These are phyloP conservation scores for Umbelopsis isabellina DNA, from an alignment of 192 early-diverging fungal species.

Conservation along the genomic window DNA sequence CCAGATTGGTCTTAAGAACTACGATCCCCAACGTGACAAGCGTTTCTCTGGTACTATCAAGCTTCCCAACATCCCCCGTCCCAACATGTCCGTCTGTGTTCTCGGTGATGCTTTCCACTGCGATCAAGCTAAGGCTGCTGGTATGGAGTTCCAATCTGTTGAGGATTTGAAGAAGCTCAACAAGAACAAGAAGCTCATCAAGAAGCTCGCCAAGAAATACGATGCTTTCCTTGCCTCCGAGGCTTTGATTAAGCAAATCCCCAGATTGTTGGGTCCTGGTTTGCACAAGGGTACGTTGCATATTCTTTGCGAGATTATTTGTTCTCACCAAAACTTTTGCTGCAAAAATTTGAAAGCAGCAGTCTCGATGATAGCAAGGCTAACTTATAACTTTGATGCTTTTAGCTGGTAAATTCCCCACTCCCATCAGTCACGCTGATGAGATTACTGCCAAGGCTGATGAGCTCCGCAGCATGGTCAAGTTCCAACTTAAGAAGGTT, in stretches of 20 bases:
- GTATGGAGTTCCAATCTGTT: constrained; percentile 89
- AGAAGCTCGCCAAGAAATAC: constrained; percentile 99
- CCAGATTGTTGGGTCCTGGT: constrained; percentile 97
- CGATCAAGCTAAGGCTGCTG: constrained; percentile 91
- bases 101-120: constrained; percentile 96
- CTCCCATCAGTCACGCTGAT: constrained; percentile 89
- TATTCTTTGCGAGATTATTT: background rate
- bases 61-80: constrained; percentile 94
- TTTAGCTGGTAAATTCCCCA: constrained; percentile 94
- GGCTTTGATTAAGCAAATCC: constrained; percentile 98
- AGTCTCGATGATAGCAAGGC: background rate
- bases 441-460: constrained; percentile 84
- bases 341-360: no score
- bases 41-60: constrained; percentile 97
- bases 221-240: constrained; percentile 98
- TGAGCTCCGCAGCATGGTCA: constrained; percentile 97
- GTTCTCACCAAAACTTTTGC: background rate
- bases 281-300: constrained; percentile 78
- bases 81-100: constrained; percentile 93
- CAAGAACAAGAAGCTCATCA: constrained; percentile 99
- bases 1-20: constrained; percentile 99
- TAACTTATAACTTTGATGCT: background rate
- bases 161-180: constrained; percentile 99
- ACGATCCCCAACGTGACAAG: constrained; percentile 99
- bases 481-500: constrained; percentile 99